Percentiles rank a stretch among this genome's conserved stretches.
Evolutionary conservation across 495 filamentous ascomycete genomes (phyloP).

Genomic region (Chaetomidium leptoderma): DNA sequence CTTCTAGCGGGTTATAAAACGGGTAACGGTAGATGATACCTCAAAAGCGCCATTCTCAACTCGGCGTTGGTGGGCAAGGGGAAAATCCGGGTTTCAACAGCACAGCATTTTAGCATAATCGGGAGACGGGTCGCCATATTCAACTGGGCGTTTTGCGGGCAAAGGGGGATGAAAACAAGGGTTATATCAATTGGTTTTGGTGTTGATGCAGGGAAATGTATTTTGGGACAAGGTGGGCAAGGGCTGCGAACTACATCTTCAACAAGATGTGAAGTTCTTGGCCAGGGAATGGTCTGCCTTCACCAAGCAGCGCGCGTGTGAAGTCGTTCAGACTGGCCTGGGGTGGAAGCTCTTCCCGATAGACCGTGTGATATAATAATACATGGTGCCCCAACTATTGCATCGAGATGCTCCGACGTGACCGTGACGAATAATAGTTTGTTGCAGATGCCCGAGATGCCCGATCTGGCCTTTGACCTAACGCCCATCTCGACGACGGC

Average conservation of each 20-base stretch:
- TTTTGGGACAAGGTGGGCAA: not conserved
- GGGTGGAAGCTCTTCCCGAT: not conserved
- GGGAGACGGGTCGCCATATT: conserved; percentile 31
- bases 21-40: conserved; percentile 36
- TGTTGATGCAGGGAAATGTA: conserved; percentile 10
- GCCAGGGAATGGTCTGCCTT: conserved; percentile 21
- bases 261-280: conserved; percentile 26
- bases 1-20: conserved; percentile 31
- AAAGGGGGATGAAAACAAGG: conserved; percentile 19
- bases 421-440: not conserved
- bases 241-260: conserved; percentile 22
- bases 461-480: no score
- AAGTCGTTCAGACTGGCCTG: conserved; percentile 11
- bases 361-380: conserved; percentile 6
- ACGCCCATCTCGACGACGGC: no score
- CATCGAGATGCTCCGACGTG: not conserved
- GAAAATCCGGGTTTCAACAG: conserved; percentile 35
- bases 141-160: conserved; percentile 34
- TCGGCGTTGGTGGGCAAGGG: conserved; percentile 31
- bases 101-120: conserved; percentile 34
- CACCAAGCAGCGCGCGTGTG: conserved; percentile 24
- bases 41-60: conserved; percentile 35
- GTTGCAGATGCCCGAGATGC: no score
- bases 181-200: conserved; percentile 2
- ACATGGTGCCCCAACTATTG: not conserved